Conservation (phyloP, 2,329 filamentous ascomycete species). For the Cordyceps sp. region DNA sequence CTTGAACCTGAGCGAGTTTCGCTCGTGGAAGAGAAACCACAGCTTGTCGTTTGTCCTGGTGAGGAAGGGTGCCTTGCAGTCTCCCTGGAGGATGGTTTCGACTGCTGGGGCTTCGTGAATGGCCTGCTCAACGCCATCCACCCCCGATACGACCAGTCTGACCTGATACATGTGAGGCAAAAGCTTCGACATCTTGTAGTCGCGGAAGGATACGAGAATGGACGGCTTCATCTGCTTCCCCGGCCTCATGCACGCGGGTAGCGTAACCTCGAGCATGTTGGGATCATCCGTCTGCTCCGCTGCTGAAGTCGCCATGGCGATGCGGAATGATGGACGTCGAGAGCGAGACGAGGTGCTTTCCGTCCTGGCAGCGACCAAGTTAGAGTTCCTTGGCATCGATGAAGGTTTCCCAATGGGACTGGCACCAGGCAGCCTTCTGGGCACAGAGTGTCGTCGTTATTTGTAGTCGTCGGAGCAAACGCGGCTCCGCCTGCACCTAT, state of each 20-base stretch:
- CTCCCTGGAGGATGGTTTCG: not conserved
- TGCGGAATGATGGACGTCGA: no score
- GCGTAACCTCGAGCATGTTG: not conserved
- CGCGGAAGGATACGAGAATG: not conserved
- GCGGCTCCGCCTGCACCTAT: no score
- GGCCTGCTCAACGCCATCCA: not conserved
- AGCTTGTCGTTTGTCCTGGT: not conserved
- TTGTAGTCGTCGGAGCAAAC: no score
- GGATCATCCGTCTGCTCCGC: no score
- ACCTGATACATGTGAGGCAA: slow-evolving; percentile 2
- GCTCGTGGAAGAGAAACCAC: slow-evolving; percentile 1
- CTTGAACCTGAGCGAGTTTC: slow-evolving; percentile 1
- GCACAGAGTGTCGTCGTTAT: no score
- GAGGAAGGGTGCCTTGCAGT: not conserved
- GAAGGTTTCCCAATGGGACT: no score
- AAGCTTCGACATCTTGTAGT: no score
- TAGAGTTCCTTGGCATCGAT: no score
- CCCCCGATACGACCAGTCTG: not conserved
- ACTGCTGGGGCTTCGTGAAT: not conserved
- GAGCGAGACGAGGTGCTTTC: no score
- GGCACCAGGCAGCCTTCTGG: no score
- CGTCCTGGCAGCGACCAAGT: no score
- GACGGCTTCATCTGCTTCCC: not conserved
- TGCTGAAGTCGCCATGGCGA: no score
- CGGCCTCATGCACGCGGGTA: not conserved